Evolutionary conservation across 192 early-diverging fungal genomes (phyloP), one percentile per base, ranked within the genome.

Genomic region (Backusella parvicylindrica): DNA sequence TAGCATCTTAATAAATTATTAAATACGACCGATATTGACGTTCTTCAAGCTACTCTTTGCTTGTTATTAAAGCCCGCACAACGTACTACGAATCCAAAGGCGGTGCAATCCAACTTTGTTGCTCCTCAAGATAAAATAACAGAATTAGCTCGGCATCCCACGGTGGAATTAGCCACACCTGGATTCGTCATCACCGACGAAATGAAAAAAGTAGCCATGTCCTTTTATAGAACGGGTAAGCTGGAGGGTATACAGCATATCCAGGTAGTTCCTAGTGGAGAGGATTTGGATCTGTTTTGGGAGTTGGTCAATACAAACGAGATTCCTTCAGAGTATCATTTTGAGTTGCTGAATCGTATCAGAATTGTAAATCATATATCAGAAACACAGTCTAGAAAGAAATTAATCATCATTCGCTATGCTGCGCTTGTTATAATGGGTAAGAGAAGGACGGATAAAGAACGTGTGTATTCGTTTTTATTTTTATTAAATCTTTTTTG

Each of bases 1-100:
- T 18, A 96, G 90, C 93, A 95, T 78, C 85, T 98, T 28, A 90
- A 88, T 74, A 84, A 90, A 53, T 81, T 97, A 43, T 85, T 99
- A 23, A 82, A 91, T 73, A 89, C 95, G 33, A 82, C 82, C 64
- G 94, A 97, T 75, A 74, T 94, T 26, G 94, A 94, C 71, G 84
- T 98, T 43, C 86, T 97, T 7, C 91, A 93, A 77, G 83, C 86
- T 6, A 85, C 91, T 8, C 82, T 98, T 41, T 90, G 91, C 15
- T 84, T 99, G 23, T 78, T 99, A 30, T 77, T 95, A n/a, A 88
- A 92, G 64, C 93, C 95, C 1, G 94, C 95, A 18, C 96, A 97
- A 83, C 90, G 96, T n/a, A 87, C 94, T 73, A 92, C 91, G 70
- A 92, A 90, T 73, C 96, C 97, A 73, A 86, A 92, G 75, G 87